A percentile compares a stretch with the other conserved stretches of the same genome.
These are phyloP conservation scores for Tripidium arundinaceum DNA, from an alignment of 202 grass and related monocot genomes.

Conservation along the genomic window DNA sequence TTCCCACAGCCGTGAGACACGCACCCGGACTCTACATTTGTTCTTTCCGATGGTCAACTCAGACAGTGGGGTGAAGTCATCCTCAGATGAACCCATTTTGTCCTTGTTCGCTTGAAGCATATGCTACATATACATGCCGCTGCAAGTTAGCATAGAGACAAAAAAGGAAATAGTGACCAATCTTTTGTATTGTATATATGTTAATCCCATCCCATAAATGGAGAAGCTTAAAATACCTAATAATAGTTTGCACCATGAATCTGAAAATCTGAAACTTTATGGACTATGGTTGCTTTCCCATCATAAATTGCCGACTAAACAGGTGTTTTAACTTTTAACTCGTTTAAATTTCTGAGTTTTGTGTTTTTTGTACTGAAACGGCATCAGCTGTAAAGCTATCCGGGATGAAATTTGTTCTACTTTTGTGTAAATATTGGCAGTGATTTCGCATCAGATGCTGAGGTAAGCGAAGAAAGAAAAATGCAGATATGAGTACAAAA, in stretches of 20 bases:
- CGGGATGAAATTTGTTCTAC: too few relatives aligned
- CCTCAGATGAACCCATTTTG: constrained; percentile 16
- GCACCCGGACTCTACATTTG: constrained; percentile 11
- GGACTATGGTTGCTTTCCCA: neutral
- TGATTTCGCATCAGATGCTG: too few relatives aligned
- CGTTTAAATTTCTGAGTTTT: neutral
- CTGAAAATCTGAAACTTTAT: neutral
- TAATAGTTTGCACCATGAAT: neutral
- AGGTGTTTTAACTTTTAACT: neutral
- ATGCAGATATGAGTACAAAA: too few relatives aligned
- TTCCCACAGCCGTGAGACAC: constrained; percentile 15
- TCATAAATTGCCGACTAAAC: neutral
- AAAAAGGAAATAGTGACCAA: neutral
- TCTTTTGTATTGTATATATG: neutral
- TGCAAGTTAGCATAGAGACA: constrained; percentile 1
- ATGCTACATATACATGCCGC: neutral
- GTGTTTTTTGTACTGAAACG: neutral
- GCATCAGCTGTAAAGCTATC: too few relatives aligned
- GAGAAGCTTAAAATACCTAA: neutral
- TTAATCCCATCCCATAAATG: neutral
- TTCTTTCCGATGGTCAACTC: neutral
- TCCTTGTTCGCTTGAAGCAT: neutral
- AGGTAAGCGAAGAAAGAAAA: too few relatives aligned
- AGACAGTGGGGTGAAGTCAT: constrained; percentile 29
- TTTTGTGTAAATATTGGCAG: too few relatives aligned